Evolutionary conservation across 202 grass and related monocot species (phyloP).

Genomic region (Dendrocalamus latiflorus): DNA sequence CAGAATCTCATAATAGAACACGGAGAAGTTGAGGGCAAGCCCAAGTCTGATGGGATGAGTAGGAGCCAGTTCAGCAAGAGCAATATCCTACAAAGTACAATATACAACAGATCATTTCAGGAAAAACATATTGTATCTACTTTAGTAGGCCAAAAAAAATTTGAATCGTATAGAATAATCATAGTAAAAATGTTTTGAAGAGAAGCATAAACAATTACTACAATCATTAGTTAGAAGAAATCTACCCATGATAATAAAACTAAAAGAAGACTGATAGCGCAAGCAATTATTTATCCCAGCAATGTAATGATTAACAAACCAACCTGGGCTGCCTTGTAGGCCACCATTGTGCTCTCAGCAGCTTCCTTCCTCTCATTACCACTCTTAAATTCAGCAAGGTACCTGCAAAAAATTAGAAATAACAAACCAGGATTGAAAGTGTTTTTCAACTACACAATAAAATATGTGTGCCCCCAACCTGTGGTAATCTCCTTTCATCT

Average conservation of each 20-base stretch:
- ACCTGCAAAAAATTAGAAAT: conserved; percentile 23
- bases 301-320: background rate
- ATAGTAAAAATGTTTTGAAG: no score
- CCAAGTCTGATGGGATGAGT: conserved; percentile 60
- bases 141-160: background rate
- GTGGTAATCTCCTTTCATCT: conserved; percentile 65
- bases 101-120: background rate
- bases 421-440: background rate
- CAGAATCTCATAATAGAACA: conserved; percentile 63
- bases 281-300: background rate
- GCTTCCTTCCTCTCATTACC: conserved; percentile 39
- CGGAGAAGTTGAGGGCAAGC: conserved; percentile 6
- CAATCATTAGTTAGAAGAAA: background rate
- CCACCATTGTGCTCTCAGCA: no score
- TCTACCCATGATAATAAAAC: background rate
- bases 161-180: background rate
- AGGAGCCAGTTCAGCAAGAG: conserved; percentile 40
- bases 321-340: conserved; percentile 47
- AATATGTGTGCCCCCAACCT: conserved; percentile 18
- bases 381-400: conserved; percentile 51
- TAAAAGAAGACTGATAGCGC: background rate
- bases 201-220: background rate
- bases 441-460: background rate
- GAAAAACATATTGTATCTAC: background rate
- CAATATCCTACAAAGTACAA: conserved; percentile 38